Conservation (phyloP, 331 rosid genomes). For the Malus hybrid region DNA sequence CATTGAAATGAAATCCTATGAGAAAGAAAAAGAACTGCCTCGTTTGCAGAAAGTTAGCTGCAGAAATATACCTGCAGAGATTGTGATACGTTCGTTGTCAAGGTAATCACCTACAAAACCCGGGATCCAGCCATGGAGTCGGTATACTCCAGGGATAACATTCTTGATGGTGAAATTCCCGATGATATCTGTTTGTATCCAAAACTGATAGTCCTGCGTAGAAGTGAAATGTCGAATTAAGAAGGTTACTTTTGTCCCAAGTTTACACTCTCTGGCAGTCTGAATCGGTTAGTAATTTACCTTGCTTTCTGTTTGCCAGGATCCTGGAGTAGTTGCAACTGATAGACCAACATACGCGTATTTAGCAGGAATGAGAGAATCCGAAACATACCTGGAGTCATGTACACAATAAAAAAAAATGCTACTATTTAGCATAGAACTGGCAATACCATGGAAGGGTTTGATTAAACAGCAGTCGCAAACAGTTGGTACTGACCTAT, state of each 20-base stretch:
- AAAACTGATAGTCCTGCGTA: constrained; percentile 35
- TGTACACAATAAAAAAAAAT: neutral
- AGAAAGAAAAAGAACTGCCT: neutral
- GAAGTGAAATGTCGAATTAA: neutral
- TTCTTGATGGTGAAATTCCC: constrained; percentile 37
- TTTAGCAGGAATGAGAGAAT: constrained; percentile 26
- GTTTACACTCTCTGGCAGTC: neutral
- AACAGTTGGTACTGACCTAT: constrained; percentile 12
- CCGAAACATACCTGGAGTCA: constrained; percentile 25
- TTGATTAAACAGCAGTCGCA: neutral
- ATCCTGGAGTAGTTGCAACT: constrained; percentile 30
- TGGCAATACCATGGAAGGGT: neutral
- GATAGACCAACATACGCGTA: constrained; percentile 33
- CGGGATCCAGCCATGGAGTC: constrained; percentile 44
- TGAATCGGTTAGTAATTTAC: neutral
- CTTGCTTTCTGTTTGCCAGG: constrained; percentile 46
- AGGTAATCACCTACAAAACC: constrained; percentile 44
- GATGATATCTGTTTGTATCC: constrained; percentile 27
- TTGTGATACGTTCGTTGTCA: constrained; percentile 11
- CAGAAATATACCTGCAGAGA: constrained; percentile 22
- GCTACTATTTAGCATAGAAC: neutral
- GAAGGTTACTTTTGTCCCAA: neutral
- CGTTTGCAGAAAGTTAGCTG: neutral
- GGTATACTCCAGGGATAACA: constrained; percentile 32
- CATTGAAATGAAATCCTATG: neutral